These are phyloP conservation scores for Thermomucor indicae-seudaticae DNA, from an alignment of 371 early-diverging fungal species.

Conservation along the genomic window DNA sequence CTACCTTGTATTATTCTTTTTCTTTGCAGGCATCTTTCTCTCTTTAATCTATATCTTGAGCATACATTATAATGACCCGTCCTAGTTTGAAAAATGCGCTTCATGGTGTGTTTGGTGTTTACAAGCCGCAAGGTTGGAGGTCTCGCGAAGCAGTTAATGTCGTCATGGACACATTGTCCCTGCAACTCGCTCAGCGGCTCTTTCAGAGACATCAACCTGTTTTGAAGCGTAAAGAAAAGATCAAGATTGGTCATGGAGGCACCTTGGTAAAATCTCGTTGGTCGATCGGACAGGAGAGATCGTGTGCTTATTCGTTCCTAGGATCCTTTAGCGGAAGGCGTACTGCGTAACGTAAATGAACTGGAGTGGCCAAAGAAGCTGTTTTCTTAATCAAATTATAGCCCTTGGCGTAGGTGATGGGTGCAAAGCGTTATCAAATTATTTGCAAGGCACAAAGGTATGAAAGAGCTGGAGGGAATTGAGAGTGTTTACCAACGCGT, in stretches of 20 bases:
- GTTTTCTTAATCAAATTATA: neutral
- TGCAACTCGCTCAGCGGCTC: conserved; percentile 10
- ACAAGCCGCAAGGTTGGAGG: conserved; percentile 41
- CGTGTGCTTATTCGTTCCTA: conserved; percentile 1
- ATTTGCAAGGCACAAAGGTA: conserved; percentile 32
- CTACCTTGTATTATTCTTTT: neutral
- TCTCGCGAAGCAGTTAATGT: conserved; percentile 35
- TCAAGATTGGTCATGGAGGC: conserved; percentile 55
- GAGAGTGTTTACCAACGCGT: no score
- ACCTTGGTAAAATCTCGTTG: conserved; percentile 27
- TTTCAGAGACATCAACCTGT: neutral
- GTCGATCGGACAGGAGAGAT: neutral
- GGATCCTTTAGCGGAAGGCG: conserved; percentile 55
- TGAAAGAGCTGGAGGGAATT: no score
- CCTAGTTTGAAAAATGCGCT: conserved; percentile 14
- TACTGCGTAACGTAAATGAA: conserved; percentile 23
- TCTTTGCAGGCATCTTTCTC: neutral
- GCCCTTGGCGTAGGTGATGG: conserved; percentile 46
- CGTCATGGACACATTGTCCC: conserved; percentile 23
- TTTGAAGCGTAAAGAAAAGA: conserved; percentile 10
- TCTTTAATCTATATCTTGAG: neutral
- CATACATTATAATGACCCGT: neutral
- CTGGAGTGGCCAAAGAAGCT: neutral
- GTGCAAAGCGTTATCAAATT: conserved; percentile 35
- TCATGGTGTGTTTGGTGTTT: conserved; percentile 40